These are phyloP conservation scores for Viola odorata DNA, from an alignment of 345 rosid species.

Conservation along the genomic window DNA sequence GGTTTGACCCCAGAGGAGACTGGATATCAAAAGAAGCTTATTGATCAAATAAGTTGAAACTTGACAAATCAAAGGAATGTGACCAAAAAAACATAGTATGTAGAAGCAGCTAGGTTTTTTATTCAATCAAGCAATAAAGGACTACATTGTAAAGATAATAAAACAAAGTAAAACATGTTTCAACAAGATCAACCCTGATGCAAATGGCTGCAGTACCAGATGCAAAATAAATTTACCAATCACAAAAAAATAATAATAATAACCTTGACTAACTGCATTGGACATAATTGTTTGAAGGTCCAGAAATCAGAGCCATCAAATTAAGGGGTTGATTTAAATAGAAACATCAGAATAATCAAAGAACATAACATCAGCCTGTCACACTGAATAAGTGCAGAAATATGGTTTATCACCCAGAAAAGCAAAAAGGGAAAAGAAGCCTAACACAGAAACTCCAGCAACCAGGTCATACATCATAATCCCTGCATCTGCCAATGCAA, in stretches of 20 bases:
- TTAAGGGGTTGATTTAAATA: neutral
- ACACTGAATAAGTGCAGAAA: too few species aligned
- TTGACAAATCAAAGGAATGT: neutral
- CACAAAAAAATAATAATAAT: neutral
- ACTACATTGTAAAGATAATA: neutral
- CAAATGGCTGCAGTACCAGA: too few species aligned
- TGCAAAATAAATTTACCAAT: too few species aligned
- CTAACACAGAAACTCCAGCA: constrained; percentile 88
- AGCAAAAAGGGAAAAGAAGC: constrained; percentile 1
- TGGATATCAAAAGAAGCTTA: constrained; percentile 19
- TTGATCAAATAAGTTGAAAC: neutral
- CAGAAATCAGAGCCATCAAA: neutral
- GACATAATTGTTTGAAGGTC: neutral
- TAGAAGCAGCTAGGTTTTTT: constrained; percentile 6
- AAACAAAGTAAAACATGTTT: neutral
- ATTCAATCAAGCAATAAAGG: neutral
- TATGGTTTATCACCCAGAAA: too few species aligned
- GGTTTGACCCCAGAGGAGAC: constrained; percentile 75
- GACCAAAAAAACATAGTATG: neutral
- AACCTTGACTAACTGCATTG: neutral
- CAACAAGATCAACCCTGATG: too few species aligned
- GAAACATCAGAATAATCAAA: too few species aligned
- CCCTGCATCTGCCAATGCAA: constrained; percentile 95
- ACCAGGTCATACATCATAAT: constrained; percentile 95
- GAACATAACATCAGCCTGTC: too few species aligned